phyloP scores from a whole-genome alignment of 805 yeast genomes.

The Monosporozyma unispora region DNA sequence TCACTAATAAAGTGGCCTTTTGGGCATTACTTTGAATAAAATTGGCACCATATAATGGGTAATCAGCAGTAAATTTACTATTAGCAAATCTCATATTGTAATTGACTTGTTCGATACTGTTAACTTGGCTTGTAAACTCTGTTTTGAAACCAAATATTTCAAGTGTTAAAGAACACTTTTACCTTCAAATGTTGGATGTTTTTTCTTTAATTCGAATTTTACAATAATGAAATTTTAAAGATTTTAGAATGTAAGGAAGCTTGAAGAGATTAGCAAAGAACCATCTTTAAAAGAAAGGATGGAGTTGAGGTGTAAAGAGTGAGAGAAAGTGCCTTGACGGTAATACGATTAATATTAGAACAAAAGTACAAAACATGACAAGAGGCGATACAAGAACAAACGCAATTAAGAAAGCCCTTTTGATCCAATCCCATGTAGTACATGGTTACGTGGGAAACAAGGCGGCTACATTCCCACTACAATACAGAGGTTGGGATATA shows the following conservation, averaged over 20 bases:
- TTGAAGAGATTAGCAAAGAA: background rate
- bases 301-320: too few species aligned
- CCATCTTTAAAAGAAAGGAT: too few species aligned
- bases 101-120: background rate
- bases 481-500: constrained; percentile 83
- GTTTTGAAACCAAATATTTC: too few species aligned
- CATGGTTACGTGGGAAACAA: constrained; percentile 94
- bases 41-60: constrained; percentile 74
- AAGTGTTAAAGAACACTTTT: too few species aligned
- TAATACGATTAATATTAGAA: too few species aligned
- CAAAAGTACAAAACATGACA: background rate
- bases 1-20: constrained; percentile 67
- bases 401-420: constrained; percentile 30
- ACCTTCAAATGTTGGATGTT: too few species aligned
- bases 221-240: background rate
- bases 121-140: background rate
- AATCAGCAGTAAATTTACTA: constrained; percentile 36
- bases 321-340: too few species aligned
- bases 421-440: constrained; percentile 81
- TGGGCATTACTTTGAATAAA: constrained; percentile 53
- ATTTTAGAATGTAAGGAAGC: background rate
- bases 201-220: background rate
- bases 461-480: constrained; percentile 85
- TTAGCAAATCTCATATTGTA: constrained; percentile 18
- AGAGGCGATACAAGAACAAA: background rate